Percentiles rank a stretch among this genome's conserved stretches.
Conservation (phyloP, 129 eudicot species). For the Smallanthus sonchifolius region DNA sequence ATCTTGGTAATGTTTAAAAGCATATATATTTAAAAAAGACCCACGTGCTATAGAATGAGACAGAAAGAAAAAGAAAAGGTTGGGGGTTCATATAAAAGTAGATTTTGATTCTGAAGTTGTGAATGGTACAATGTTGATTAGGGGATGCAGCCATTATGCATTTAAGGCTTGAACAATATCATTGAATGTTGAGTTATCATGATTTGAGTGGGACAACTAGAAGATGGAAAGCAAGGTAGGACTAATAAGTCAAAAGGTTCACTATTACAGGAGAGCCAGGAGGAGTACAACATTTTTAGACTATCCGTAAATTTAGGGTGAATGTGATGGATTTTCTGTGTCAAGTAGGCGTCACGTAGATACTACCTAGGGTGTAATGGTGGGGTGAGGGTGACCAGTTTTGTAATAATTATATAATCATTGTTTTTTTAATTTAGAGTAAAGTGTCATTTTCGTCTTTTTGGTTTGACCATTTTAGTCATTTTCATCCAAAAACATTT, state of each 20-base stretch:
- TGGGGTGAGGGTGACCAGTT: no score
- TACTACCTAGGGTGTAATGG: no score
- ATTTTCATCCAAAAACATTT: no score
- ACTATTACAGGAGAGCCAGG: not conserved
- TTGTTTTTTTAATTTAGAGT: no score
- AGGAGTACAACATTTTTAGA: slow-evolving; percentile 19
- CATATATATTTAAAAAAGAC: slow-evolving; percentile 22
- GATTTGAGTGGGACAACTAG: slow-evolving; percentile 36
- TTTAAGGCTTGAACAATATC: slow-evolving; percentile 26
- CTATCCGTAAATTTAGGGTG: no score
- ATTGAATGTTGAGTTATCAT: slow-evolving; percentile 41
- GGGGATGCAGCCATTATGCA: slow-evolving; percentile 40
- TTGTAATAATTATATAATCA: no score
- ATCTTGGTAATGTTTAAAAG: not conserved
- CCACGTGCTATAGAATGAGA: slow-evolving; percentile 41
- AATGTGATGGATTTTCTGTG: no score
- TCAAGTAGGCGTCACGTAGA: no score
- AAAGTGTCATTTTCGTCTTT: no score
- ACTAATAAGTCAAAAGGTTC: slow-evolving; percentile 35
- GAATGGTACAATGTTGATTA: slow-evolving; percentile 32
- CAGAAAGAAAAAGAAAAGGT: slow-evolving; percentile 19
- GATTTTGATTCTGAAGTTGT: slow-evolving; percentile 34
- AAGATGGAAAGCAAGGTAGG: slow-evolving; percentile 28
- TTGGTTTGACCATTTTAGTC: no score
- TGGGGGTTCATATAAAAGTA: slow-evolving; percentile 28